phyloP scores from a whole-genome alignment of 164 flowering plant species.

The Platanus orientalis region DNA sequence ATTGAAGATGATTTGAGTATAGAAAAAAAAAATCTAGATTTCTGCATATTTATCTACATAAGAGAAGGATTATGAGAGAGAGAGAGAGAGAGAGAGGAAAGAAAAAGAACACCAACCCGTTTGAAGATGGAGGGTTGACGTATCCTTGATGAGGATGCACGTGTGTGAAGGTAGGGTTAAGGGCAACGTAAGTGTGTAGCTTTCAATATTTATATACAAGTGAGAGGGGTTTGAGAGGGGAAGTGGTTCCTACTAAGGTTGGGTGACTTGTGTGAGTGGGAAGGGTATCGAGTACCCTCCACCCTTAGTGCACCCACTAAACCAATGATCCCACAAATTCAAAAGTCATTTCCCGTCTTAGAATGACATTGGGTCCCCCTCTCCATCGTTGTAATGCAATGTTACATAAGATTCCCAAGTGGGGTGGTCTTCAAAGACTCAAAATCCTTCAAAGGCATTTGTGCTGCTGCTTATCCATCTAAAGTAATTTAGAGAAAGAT shows the following conservation, averaged over 20 bases:
- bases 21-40: too few species aligned
- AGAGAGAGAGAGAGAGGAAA: neutral
- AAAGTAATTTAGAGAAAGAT: too few species aligned
- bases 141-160: neutral
- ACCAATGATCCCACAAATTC: neutral
- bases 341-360: constrained; percentile 3
- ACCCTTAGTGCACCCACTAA: too few species aligned
- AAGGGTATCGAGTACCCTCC: neutral
- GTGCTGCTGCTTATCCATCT: too few species aligned
- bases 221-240: neutral
- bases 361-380: constrained; percentile 4
- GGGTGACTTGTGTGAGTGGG: too few species aligned
- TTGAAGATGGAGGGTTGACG: neutral
- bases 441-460: too few species aligned
- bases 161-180: neutral
- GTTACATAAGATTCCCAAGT: too few species aligned
- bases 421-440: too few species aligned
- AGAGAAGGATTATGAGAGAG: neutral
- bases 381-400: too few species aligned
- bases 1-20: too few species aligned
- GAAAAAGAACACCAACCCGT: neutral
- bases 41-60: too few species aligned
- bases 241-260: too few species aligned
- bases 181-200: neutral
- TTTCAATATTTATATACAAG: neutral